Base-by-base conservation (phyloP, 2,329 filamentous ascomycete species). In the Aspergillus sp. region DNA sequence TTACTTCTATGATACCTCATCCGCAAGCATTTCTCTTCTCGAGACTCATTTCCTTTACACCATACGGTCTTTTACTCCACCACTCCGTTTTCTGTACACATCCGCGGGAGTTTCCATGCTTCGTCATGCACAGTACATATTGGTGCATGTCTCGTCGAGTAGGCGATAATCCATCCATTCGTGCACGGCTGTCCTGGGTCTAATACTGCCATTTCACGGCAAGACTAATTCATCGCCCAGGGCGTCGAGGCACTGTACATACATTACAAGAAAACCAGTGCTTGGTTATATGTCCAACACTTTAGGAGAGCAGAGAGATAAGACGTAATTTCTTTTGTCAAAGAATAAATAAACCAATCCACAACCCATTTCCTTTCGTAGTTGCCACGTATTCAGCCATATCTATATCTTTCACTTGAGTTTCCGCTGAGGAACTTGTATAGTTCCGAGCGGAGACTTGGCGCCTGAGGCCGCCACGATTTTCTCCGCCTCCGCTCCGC, bases 211-310 rank as follows among this genome's bases (percentile, higher is more conserved):
- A 15, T 41, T 22, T 60, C 60, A 47, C 54, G 34, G 60, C n/a
- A 60, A 51, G 58, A 60, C 49, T n/a, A 25, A 25, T 60, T 31
- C 45, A 25, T 51, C 34, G 25, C 48, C 49, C 49, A 55, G 61
- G 50, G 47, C 49, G 57, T 46, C 66, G 59, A 60, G 69, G 69
- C 72, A 70, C 70, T 75, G 73, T 75, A 75, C 73, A 75, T 75
- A 74, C 43, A 65, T 64, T 75, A 74, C 43, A 65, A 64, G 61
- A 61, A 52, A 67, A 54, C 64, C 63, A 63, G 57, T 49, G 57
- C 65, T 66, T 65, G 63, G 64, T 62, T 62, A 63, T 57, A 64
- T 54, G 59, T 59, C 63, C 57, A 65, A 66, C 65, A 66, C 65
- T 60, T 65, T 62, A 61, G 66, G 66, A 66, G 62, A 67, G 57